Conservation (phyloP, 208 protist genomes). For the Trypanosoma vivax region DNA sequence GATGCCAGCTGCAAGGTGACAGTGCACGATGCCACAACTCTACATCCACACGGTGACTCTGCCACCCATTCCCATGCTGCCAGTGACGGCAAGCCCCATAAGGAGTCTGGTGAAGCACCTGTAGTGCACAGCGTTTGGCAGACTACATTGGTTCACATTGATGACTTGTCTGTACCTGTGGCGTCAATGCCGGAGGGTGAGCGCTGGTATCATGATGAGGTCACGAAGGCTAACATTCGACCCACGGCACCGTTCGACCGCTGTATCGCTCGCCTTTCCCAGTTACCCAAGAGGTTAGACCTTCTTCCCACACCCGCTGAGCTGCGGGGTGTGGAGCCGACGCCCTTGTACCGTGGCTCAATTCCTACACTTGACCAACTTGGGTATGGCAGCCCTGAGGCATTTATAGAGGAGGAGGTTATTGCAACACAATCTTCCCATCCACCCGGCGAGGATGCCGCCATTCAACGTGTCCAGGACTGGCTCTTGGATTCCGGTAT, state of each 20-base stretch:
- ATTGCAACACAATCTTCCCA: conserved; percentile 73
- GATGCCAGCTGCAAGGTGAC: conserved; percentile 12
- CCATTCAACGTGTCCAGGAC: conserved; percentile 40
- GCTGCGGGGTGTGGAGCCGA: conserved; percentile 15
- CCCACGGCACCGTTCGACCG: conserved; percentile 66
- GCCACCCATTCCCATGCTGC: neutral
- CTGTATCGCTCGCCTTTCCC: conserved; percentile 24
- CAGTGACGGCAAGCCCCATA: no score
- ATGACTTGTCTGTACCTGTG: conserved; percentile 79
- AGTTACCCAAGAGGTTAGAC: conserved; percentile 22
- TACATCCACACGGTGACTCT: conserved; percentile 7
- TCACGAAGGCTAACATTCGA: conserved; percentile 66
- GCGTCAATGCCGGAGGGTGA: conserved; percentile 74
- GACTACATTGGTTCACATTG: conserved; percentile 83
- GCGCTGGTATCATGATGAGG: conserved; percentile 87
- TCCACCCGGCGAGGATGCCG: conserved; percentile 57
- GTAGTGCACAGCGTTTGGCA: conserved; percentile 79
- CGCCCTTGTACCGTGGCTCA: conserved; percentile 39
- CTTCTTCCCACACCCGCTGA: conserved; percentile 44
- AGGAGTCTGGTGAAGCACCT: conserved; percentile 11
- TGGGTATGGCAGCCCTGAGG: conserved; percentile 39
- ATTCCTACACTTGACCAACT: conserved; percentile 66
- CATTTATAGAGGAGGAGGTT: conserved; percentile 58
- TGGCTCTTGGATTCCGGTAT: conserved; percentile 67
- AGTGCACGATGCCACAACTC: conserved; percentile 1